A percentile compares a stretch with the other conserved stretches of the same genome.
phyloP scores from a whole-genome alignment of 257 asterid genomes.

The Fraxinus pennsylvanica region DNA sequence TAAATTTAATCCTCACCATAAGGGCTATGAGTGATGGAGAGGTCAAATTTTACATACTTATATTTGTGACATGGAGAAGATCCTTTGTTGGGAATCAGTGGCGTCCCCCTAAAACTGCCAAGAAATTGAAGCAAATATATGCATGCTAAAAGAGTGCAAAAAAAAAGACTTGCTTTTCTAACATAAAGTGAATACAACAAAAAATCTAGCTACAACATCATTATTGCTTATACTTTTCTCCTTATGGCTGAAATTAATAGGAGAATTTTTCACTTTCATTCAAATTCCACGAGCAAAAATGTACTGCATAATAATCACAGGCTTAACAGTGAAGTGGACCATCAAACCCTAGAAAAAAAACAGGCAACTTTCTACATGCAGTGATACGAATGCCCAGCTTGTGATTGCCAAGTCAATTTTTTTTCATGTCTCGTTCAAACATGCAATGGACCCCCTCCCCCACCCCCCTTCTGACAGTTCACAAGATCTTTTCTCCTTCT shows the following conservation, averaged over 20 bases:
- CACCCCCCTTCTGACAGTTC: conserved; percentile 58
- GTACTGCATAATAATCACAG: conserved; percentile 24
- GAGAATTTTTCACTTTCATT: neutral
- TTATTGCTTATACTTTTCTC: neutral
- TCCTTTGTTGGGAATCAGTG: neutral
- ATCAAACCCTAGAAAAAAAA: neutral
- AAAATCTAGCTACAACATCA: conserved; percentile 1
- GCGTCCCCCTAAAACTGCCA: neutral
- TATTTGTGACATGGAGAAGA: neutral
- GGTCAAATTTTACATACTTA: too few relatives aligned
- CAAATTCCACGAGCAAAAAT: neutral
- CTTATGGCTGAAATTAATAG: neutral
- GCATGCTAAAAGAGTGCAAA: neutral
- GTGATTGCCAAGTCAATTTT: conserved; percentile 51
- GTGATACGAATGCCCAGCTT: conserved; percentile 33
- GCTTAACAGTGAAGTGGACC: conserved; percentile 22
- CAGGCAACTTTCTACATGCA: conserved; percentile 42
- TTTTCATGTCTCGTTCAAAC: conserved; percentile 59
- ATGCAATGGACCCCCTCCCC: conserved; percentile 36
- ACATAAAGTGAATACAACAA: neutral
- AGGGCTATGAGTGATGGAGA: too few relatives aligned
- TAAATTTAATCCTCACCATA: too few relatives aligned
- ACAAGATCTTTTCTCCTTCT: conserved; percentile 67
- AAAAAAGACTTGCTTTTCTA: neutral
- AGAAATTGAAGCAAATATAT: neutral